Percentiles rank a stretch among this genome's conserved stretches.
These are phyloP conservation scores for Plicaturopsis crispa DNA, from an alignment of 768 basidiomycete genomes.

Conservation along the genomic window DNA sequence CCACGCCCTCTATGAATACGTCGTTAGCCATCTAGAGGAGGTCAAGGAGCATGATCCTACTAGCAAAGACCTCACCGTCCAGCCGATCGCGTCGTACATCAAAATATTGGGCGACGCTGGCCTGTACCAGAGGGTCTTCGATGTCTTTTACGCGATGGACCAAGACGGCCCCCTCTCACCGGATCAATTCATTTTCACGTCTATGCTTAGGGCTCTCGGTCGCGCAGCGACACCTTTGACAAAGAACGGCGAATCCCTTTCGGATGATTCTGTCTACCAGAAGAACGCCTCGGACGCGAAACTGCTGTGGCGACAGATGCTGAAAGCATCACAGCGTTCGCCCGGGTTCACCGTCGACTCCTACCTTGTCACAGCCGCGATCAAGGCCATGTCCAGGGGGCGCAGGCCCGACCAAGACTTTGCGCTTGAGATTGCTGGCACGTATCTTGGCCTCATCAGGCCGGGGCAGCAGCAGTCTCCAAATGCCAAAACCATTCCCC, in stretches of 20 bases:
- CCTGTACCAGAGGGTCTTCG: constrained; percentile 60
- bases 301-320: constrained; percentile 62
- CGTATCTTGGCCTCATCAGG: constrained; percentile 54
- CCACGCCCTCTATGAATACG: constrained; percentile 53
- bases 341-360: constrained; percentile 45
- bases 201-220: constrained; percentile 49
- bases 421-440: constrained; percentile 54
- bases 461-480: constrained; percentile 32
- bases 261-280: no score
- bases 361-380: constrained; percentile 39
- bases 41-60: constrained; percentile 39
- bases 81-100: constrained; percentile 56
- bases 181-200: constrained; percentile 52
- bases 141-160: constrained; percentile 66
- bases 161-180: constrained; percentile 57
- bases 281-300: constrained; percentile 61
- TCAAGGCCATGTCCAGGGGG: constrained; percentile 52
- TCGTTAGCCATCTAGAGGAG: constrained; percentile 39
- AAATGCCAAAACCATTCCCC: constrained; percentile 27
- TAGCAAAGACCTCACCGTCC: constrained; percentile 38
- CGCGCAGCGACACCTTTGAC: constrained; percentile 8
- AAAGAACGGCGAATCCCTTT: constrained; percentile 13
- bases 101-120: constrained; percentile 55
- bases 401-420: constrained; percentile 52
- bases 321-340: constrained; percentile 40